These are phyloP conservation scores for Volvariella surrecta DNA, from an alignment of 1,284 basidiomycete species.

Conservation along the genomic window DNA sequence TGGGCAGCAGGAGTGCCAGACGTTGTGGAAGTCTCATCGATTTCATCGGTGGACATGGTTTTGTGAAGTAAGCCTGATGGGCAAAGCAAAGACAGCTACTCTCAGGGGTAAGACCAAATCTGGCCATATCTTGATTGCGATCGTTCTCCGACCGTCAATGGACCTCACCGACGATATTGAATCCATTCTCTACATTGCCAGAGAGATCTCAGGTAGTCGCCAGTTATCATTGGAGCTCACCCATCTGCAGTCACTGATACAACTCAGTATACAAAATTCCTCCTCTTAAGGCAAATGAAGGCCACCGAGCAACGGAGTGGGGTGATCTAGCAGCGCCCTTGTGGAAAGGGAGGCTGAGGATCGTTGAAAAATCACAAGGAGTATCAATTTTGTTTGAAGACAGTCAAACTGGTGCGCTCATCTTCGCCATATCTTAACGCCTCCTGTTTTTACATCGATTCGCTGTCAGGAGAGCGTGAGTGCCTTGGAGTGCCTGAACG, in stretches of 20 bases:
- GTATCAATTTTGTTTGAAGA: conserved; percentile 71
- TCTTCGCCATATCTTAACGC: conserved; percentile 2
- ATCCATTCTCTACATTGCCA: conserved; percentile 76
- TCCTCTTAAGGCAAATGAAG: conserved; percentile 74
- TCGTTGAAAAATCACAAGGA: conserved; percentile 64
- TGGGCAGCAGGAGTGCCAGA: no score
- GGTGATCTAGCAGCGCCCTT: conserved; percentile 75
- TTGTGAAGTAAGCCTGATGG: no score
- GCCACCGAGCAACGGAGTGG: conserved; percentile 81
- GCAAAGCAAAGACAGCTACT: no score
- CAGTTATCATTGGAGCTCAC: conserved; percentile 10
- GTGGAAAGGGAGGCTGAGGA: conserved; percentile 87
- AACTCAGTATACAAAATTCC: conserved; percentile 72
- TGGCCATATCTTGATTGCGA: conserved; percentile 3
- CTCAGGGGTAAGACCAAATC: not conserved
- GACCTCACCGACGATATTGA: conserved; percentile 70
- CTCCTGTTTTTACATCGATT: not conserved
- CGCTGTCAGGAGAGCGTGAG: conserved; percentile 50
- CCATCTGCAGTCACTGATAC: conserved; percentile 1
- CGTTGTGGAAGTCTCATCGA: no score
- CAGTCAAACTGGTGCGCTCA: conserved; percentile 51
- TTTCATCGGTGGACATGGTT: no score
- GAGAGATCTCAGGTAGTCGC: conserved; percentile 71
- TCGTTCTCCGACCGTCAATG: conserved; percentile 25
- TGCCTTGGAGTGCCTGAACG: not conserved